A percentile compares a stretch with the other conserved stretches of the same genome.
Evolutionary conservation across 129 eudicot genomes (phyloP).

Genomic region (Saussurea involucrata): DNA sequence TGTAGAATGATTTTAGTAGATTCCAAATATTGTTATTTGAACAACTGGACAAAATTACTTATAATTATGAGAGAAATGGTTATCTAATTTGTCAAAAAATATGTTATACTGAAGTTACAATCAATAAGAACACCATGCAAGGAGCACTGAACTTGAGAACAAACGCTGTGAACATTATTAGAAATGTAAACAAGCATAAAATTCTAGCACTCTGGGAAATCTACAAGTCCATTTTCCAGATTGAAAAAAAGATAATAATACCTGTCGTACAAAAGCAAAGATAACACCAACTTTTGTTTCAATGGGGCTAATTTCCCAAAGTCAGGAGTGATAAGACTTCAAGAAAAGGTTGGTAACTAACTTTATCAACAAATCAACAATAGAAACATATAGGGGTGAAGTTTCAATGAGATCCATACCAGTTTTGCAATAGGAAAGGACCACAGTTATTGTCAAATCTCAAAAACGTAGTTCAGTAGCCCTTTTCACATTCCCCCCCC

Average conservation of each 20-base stretch:
- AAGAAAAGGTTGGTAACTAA: neutral
- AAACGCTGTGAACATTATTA: neutral
- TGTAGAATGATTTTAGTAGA: neutral
- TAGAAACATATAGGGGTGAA: neutral
- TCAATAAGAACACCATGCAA: neutral
- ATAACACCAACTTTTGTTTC: conserved; percentile 1
- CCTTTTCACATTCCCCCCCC: neutral
- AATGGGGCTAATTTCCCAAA: neutral
- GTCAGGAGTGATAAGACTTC: neutral
- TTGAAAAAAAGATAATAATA: neutral
- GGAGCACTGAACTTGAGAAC: neutral
- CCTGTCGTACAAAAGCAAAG: conserved; percentile 4
- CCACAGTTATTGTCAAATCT: neutral
- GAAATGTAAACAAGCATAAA: neutral
- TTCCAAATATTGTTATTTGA: neutral
- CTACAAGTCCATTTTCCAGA: conserved; percentile 1
- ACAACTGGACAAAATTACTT: neutral
- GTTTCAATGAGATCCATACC: neutral
- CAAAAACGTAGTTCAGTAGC: neutral
- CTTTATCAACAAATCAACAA: neutral
- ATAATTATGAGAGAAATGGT: neutral
- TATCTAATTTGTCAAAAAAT: neutral
- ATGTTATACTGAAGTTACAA: neutral
- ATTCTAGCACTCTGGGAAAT: neutral
- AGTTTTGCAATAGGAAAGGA: neutral